Base-by-base conservation (phyloP, 441 rosid species). In the Lepidium campestre region DNA sequence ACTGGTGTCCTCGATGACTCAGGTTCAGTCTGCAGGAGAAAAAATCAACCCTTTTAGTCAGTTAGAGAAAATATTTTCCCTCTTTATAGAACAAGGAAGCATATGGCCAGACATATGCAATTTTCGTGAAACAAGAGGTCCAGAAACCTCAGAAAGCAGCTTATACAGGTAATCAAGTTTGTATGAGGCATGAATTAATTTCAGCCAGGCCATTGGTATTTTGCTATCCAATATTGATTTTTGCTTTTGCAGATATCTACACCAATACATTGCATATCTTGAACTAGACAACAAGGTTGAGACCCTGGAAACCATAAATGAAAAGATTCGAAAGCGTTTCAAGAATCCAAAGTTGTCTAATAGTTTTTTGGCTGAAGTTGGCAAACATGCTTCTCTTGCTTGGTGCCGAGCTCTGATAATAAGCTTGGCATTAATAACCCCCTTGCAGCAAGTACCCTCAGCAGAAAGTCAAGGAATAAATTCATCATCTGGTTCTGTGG, bases 81-180 rank as follows among this genome's bases (percentile, higher is more conserved):
- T 95, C 64, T 95, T 95, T 76, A 80, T 90, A 83, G 99, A 95
- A 70, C 99, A 95, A 67, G 99, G 98, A 67, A 83, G 77, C 78
- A 67, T 89, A 60, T 95, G 96, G 98, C 93, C 98, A 9, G 97
- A 90, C 72, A 79, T 95, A 59, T 83, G 91, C 78, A 80, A 75
- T 77, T 79, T 81, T 72, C 85, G 89, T 54, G 98, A 92, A 83
- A 82, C 80, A 66, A 84, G 70, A 72, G 82, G 86, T 74, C 74
- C 87, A 41, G 90, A 83, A 77, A 75, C 82, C 50, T 86, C 97
- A 35, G 99, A 95, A 75, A 84, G 77, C 81, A 85, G 77, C 75
- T 75, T 95, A 85, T 88, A 87, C 70, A 85, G 96, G 99, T 92
- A 86, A 76, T 34, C 74, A 19, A n/a, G 42, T 68, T 45, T 61